Evolutionary conservation across 2,329 filamentous ascomycete genomes (phyloP).

Genomic region (Hypoxylon rubiginosum): DNA sequence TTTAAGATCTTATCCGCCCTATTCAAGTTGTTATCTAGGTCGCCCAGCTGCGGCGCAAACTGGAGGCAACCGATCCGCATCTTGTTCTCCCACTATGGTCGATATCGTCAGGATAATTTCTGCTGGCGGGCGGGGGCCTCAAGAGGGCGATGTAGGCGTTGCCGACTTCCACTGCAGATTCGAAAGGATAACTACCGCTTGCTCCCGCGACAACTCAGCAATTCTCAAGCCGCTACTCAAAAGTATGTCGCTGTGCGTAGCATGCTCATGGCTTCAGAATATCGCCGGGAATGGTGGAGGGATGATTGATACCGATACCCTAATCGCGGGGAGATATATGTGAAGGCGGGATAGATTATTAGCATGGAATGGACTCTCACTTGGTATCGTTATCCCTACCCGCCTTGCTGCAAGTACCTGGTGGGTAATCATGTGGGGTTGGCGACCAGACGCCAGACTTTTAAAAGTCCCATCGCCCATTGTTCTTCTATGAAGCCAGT

Average conservation of each 20-base stretch:
- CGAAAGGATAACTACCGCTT: constrained; percentile 4
- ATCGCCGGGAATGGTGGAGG: not conserved
- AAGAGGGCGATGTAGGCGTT: not conserved
- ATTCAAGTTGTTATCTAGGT: constrained; percentile 77
- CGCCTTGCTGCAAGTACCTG: not conserved
- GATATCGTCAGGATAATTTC: not conserved
- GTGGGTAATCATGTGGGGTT: not conserved
- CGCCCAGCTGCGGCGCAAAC: constrained; percentile 78
- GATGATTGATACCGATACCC: constrained; percentile 1
- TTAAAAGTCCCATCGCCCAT: not conserved
- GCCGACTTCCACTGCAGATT: not conserved
- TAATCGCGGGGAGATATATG: constrained; percentile 16
- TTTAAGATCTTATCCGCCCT: constrained; percentile 75
- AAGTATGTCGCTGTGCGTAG: not conserved
- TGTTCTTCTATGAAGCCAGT: constrained; percentile 3
- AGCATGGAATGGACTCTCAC: not conserved
- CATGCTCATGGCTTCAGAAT: constrained; percentile 1
- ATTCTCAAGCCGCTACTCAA: constrained; percentile 2
- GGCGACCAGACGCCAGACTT: not conserved
- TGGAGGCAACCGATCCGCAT: constrained; percentile 77
- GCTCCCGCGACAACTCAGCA: constrained; percentile 12
- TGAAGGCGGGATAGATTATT: not conserved
- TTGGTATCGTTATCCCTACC: not conserved
- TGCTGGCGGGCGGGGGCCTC: not conserved
- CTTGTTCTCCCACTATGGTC: constrained; percentile 15